Percentiles rank a stretch among this genome's conserved stretches.
These are phyloP conservation scores for Alternaria metachromatica DNA, from an alignment of 2,329 filamentous ascomycete genomes.

Conservation along the genomic window DNA sequence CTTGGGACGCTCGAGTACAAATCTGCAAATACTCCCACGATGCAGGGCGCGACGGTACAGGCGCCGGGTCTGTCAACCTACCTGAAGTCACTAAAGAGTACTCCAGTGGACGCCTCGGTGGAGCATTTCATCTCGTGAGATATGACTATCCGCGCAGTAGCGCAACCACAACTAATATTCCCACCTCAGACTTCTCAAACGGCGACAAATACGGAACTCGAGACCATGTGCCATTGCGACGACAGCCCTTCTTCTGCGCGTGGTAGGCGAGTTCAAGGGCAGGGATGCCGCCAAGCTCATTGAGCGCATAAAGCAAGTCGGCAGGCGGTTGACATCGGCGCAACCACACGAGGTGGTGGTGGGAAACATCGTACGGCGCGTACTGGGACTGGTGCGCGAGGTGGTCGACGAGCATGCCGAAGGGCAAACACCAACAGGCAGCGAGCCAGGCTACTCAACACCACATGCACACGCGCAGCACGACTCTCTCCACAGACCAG, in stretches of 20 bases:
- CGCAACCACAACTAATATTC: slow-evolving; percentile 4
- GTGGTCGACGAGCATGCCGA: slow-evolving; percentile 84
- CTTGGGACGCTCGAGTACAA: background rate
- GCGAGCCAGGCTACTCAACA: slow-evolving; percentile 63
- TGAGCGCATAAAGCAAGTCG: slow-evolving; percentile 78
- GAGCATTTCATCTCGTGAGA: slow-evolving; percentile 83
- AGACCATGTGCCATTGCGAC: slow-evolving; percentile 91
- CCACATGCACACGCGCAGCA: slow-evolving; percentile 43
- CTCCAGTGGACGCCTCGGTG: slow-evolving; percentile 79
- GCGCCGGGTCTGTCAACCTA: slow-evolving; percentile 80
- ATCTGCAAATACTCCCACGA: slow-evolving; percentile 18
- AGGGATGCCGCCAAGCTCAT: slow-evolving; percentile 79
- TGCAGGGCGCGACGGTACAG: slow-evolving; percentile 43
- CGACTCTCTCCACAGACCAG: slow-evolving; percentile 47
- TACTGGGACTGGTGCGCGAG: slow-evolving; percentile 88
- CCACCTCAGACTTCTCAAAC: slow-evolving; percentile 75
- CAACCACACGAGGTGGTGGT: slow-evolving; percentile 91
- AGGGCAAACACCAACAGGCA: slow-evolving; percentile 62
- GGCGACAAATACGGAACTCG: slow-evolving; percentile 86
- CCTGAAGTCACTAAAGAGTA: slow-evolving; percentile 73
- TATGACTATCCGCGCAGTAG: slow-evolving; percentile 2
- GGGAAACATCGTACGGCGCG: slow-evolving; percentile 90
- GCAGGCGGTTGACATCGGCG: slow-evolving; percentile 77
- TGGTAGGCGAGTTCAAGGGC: slow-evolving; percentile 83
- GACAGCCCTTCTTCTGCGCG: slow-evolving; percentile 83